Conservation (phyloP, 2,329 filamentous ascomycete species). For the Cordyceps cicadae region DNA sequence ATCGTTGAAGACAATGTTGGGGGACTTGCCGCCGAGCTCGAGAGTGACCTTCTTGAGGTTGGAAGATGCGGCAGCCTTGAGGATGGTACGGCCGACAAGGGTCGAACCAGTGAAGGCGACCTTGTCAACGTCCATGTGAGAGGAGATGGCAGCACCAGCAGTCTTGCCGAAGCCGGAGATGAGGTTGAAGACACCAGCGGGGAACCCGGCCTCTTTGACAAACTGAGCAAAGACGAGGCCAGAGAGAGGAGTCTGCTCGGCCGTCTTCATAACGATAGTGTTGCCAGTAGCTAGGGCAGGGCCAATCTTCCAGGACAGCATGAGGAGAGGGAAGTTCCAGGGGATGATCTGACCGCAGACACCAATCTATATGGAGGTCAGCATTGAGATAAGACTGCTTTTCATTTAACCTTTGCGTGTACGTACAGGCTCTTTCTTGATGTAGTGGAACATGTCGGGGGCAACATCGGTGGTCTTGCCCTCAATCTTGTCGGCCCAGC, state of each 20-base stretch:
- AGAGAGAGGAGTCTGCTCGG: slow-evolving; percentile 64
- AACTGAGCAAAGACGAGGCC: slow-evolving; percentile 53
- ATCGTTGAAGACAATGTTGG: slow-evolving; percentile 68
- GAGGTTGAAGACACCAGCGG: slow-evolving; percentile 63
- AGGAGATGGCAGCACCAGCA: slow-evolving; percentile 62
- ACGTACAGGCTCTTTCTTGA: slow-evolving; percentile 59
- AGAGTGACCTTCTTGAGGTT: slow-evolving; percentile 73
- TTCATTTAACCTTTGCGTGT: slow-evolving; percentile 43
- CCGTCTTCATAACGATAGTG: slow-evolving; percentile 61
- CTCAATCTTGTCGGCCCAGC: slow-evolving; percentile 86
- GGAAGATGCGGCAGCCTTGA: slow-evolving; percentile 64
- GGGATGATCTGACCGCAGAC: slow-evolving; percentile 76
- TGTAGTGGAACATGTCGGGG: slow-evolving; percentile 77
- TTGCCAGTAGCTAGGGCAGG: slow-evolving; percentile 63
- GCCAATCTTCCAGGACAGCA: slow-evolving; percentile 70
- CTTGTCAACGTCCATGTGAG: slow-evolving; percentile 72
- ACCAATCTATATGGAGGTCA: slow-evolving; percentile 34
- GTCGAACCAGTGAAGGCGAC: slow-evolving; percentile 70
- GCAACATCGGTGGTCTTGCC: slow-evolving; percentile 79
- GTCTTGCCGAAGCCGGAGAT: slow-evolving; percentile 66
- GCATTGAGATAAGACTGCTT: neutral
- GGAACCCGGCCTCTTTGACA: slow-evolving; percentile 67
- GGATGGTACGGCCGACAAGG: slow-evolving; percentile 58
- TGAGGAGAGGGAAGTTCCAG: slow-evolving; percentile 73
- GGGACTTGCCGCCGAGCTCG: slow-evolving; percentile 67